A percentile compares a stretch with the other conserved stretches of the same genome.
These are phyloP conservation scores for Monocercomonoides exilis DNA, from an alignment of 78 protist species.

Conservation along the genomic window DNA sequence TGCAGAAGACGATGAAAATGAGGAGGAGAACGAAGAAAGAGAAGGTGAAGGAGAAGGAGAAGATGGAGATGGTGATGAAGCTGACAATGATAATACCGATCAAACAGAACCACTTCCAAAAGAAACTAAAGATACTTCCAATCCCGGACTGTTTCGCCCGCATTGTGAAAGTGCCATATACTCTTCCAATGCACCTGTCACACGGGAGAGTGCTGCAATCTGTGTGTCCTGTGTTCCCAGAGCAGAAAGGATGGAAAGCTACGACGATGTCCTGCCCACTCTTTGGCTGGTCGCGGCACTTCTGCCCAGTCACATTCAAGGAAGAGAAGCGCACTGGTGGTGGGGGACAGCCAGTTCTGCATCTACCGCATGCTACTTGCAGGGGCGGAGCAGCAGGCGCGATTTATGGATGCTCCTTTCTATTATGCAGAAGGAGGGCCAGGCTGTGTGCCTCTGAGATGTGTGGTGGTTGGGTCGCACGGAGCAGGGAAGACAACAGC, in stretches of 20 bases:
- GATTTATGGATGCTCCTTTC: no score
- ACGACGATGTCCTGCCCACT: no score
- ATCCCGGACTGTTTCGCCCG: no score
- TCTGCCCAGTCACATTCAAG: neutral
- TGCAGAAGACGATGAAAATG: neutral
- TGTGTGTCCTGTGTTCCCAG: neutral
- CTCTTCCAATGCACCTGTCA: neutral
- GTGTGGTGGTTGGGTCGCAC: neutral
- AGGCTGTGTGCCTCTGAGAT: neutral
- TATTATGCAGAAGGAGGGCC: no score
- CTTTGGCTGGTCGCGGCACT: no score
- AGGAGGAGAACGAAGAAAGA: neutral
- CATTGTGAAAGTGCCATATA: neutral
- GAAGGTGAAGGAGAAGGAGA: no score
- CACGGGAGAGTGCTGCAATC: neutral
- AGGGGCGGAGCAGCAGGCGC: no score
- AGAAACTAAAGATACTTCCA: no score
- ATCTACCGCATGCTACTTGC: no score
- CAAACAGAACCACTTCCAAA: neutral
- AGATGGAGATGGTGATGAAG: no score
- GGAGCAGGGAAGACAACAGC: conserved; percentile 5
- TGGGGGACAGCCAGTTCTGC: neutral
- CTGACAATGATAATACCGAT: neutral
- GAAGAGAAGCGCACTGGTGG: neutral
- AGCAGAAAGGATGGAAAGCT: no score